A percentile compares a stretch with the other conserved stretches of the same genome.
Conservation (phyloP, 495 filamentous ascomycete genomes). For the Xylaria acuta region DNA sequence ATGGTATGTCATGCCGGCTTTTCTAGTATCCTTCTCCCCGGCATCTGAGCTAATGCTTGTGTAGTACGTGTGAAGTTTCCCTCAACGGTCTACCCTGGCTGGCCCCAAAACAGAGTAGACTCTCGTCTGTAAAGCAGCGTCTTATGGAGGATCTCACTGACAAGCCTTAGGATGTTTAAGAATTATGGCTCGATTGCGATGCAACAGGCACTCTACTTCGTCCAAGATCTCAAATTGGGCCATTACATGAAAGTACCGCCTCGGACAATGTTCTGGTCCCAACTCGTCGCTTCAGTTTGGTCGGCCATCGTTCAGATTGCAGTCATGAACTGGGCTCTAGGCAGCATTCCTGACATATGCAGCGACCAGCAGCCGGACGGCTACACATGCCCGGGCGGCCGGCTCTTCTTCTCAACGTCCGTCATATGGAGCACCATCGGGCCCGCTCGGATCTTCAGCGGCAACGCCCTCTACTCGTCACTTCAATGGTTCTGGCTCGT, state of each 20-base stretch:
- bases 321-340: constrained; percentile 71
- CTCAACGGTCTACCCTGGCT: no score
- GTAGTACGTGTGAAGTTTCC: neutral
- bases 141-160: neutral
- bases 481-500: constrained; percentile 74
- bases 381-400: constrained; percentile 69
- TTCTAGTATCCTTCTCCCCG: neutral
- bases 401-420: constrained; percentile 68
- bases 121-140: neutral
- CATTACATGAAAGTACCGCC: constrained; percentile 77
- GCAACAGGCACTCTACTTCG: constrained; percentile 56
- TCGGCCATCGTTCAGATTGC: constrained; percentile 70
- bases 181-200: constrained; percentile 74
- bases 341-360: constrained; percentile 65
- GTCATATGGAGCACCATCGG: constrained; percentile 61
- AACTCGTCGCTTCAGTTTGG: constrained; percentile 67
- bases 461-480: constrained; percentile 65
- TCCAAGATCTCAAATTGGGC: constrained; percentile 62
- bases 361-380: constrained; percentile 59
- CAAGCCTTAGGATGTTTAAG: constrained; percentile 67
- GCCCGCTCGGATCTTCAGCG: constrained; percentile 63
- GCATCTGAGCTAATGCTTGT: neutral
- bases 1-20: constrained; percentile 1
- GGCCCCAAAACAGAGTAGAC: neutral
- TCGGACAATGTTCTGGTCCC: constrained; percentile 68